Conservation (phyloP, 805 yeast species). For the Kodamaea nitidulidarum region DNA sequence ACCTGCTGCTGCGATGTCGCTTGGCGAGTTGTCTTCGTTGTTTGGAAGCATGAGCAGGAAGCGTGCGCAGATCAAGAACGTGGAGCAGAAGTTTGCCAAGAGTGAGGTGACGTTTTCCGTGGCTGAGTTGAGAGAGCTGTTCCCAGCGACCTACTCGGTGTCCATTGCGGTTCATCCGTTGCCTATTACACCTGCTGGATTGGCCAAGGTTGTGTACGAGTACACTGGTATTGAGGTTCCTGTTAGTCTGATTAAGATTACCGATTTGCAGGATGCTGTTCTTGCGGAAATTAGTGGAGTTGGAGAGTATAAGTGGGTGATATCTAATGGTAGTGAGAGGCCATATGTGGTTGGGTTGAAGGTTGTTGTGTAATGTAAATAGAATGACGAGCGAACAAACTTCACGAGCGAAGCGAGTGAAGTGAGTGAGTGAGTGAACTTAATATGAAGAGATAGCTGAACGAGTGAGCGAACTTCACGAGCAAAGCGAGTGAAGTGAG, state of each 20-base stretch:
- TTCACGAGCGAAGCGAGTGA: neutral
- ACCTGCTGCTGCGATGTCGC: conserved; percentile 27
- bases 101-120: conserved; percentile 21
- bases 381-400: no score
- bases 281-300: conserved; percentile 18
- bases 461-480: neutral
- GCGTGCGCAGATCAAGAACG: conserved; percentile 3
- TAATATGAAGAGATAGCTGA: no score
- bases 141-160: conserved; percentile 24
- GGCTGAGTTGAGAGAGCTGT: conserved; percentile 28
- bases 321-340: conserved; percentile 21
- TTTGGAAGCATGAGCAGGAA: conserved; percentile 25
- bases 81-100: conserved; percentile 13
- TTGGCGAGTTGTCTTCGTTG: conserved; percentile 35
- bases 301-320: conserved; percentile 27
- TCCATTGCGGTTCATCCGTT: conserved; percentile 14
- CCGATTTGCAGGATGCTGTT: conserved; percentile 6
- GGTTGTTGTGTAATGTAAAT: neutral
- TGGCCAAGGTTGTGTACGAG: conserved; percentile 23
- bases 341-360: conserved; percentile 1
- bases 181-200: conserved; percentile 26
- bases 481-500: neutral
- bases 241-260: conserved; percentile 18
- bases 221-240: conserved; percentile 33
- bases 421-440: neutral